Evolutionary conservation across 805 yeast genomes (phyloP), one percentile per base, ranked within the genome.

Genomic region (Suhomyces kilbournensis): DNA sequence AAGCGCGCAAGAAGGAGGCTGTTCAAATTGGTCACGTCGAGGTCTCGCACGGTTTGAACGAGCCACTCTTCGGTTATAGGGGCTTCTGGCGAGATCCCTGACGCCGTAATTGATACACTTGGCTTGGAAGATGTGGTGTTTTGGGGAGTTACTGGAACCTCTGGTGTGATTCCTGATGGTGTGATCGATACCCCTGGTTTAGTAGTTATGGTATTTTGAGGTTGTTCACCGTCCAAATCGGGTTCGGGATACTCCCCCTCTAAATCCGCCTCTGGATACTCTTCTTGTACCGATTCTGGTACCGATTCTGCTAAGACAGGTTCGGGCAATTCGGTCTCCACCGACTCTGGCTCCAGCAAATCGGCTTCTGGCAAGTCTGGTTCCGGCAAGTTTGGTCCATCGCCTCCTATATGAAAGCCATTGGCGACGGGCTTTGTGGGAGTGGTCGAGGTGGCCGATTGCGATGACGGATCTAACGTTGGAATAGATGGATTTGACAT

Each of bases 1-100:
- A 83, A 61, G 26, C 62, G 60, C 15, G 60, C 64, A 3, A 82
- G 44, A 10, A 40, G 23, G 4, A n/a, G 22, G 8, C 20, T 23
- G 28, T 39, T 47, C 42, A 38, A 17, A 7, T 38, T 38, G 42
- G 20, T n/a, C 42, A 38, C 22, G 10, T 38, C 17, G 25, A 46
- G 35, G 7, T 44, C 45, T 6, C 49, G 40, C 7, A 65, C 48
- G 7, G 64, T 28, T 2, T 50, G 47, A 19, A 44, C 46, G 15
- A 64, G 38, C 32, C 56, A 58, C 6, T 58, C 58, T 25, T 48
- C 53, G 7, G 57, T 56, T 9, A 67, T 45, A 4, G 71, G 71
- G 0, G 65, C 44, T 42, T 63, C 60, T 12, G 47, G 46, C 30
- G 63, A 51, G 22, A 53, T 23, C 8, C 52, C 38, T 9, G 58